Conservation (phyloP, 129 eudicot genomes). For the Centella asiatica region DNA sequence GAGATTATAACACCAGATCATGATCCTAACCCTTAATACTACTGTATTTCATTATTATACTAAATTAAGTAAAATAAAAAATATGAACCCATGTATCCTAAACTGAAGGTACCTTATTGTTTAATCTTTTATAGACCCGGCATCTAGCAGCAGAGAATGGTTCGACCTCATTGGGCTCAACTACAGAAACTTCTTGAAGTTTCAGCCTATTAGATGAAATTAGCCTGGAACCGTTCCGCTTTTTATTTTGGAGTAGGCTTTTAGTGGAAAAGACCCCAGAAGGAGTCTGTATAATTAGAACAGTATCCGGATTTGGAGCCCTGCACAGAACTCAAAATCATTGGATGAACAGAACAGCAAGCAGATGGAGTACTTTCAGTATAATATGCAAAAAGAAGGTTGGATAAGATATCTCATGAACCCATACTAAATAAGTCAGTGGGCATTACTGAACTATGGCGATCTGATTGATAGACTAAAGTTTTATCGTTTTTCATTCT, state of each 20-base stretch:
- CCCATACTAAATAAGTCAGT: not conserved
- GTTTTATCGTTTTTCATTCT: no score
- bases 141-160: conserved; percentile 90
- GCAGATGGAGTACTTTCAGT: not conserved
- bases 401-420: not conserved
- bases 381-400: not conserved
- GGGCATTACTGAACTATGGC: not conserved
- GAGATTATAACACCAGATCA: no score
- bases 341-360: conserved; percentile 1
- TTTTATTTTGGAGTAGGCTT: conserved; percentile 46
- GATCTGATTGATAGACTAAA: no score
- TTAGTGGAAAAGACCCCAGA: conserved; percentile 70
- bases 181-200: conserved; percentile 45
- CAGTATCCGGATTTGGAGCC: conserved; percentile 96
- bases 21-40: no score
- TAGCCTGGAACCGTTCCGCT: conserved; percentile 62
- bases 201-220: conserved; percentile 62
- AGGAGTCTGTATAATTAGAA: conserved; percentile 80
- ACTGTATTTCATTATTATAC: not conserved
- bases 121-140: conserved; percentile 47
- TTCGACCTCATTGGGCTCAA: conserved; percentile 53
- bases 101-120: conserved; percentile 37
- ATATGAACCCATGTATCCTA: not conserved
- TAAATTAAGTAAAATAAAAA: not conserved
- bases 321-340: conserved; percentile 29